Percentiles rank a stretch among this genome's conserved stretches.
Conservation (phyloP, 257 asterid species). For the Thymus mandschuricus region DNA sequence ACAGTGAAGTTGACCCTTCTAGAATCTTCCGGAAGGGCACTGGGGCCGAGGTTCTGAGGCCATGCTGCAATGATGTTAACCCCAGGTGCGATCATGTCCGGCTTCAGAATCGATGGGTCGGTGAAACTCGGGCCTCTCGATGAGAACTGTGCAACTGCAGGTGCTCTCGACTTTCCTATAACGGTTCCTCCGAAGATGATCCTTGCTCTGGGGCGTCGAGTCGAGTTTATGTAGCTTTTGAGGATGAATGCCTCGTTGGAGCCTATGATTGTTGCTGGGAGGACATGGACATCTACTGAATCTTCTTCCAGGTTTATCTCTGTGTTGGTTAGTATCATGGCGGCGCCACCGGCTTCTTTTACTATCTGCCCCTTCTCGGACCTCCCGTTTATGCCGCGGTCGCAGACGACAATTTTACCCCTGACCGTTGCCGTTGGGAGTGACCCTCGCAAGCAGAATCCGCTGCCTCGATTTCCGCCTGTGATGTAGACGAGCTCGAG, state of each 20-base stretch:
- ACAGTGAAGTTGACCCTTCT: conserved; percentile 90
- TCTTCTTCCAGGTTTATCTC: conserved; percentile 79
- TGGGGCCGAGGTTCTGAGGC: conserved; percentile 92
- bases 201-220: conserved; percentile 57
- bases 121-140: conserved; percentile 88
- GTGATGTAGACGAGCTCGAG: conserved; percentile 66
- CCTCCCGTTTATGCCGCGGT: conserved; percentile 84
- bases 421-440: conserved; percentile 55
- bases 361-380: conserved; percentile 90
- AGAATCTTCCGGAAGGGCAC: conserved; percentile 81
- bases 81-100: conserved; percentile 91
- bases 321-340: conserved; percentile 77
- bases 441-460: conserved; percentile 73
- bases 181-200: conserved; percentile 77
- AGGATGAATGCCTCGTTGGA: conserved; percentile 59
- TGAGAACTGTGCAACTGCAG: conserved; percentile 85
- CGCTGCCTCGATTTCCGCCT: conserved; percentile 63
- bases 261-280: conserved; percentile 82
- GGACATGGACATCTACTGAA: conserved; percentile 79
- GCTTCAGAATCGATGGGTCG: conserved; percentile 83
- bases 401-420: conserved; percentile 86
- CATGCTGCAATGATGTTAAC: conserved; percentile 93
- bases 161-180: conserved; percentile 70
- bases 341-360: conserved; percentile 82
- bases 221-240: conserved; percentile 61